Conservation (phyloP, 2,329 filamentous ascomycete genomes). For the Polytolypa hystricis region DNA sequence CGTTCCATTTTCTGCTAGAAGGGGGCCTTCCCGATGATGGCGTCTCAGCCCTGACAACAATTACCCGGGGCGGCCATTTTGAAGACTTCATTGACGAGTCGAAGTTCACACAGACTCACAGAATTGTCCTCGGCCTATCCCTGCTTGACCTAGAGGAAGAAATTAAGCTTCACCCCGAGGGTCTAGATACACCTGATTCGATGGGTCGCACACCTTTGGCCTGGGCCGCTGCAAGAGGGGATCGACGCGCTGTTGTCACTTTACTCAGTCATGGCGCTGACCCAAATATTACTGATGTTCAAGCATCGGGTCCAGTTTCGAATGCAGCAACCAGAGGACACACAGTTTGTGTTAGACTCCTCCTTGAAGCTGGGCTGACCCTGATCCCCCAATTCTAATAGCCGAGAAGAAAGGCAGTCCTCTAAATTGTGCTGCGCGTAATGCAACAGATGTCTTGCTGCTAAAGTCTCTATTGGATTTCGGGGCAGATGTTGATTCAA, state of each 20-base stretch:
- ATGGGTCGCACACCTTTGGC: conserved; percentile 18
- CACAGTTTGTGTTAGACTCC: conserved; percentile 15
- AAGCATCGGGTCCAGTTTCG: conserved; percentile 14
- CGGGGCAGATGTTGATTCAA: conserved; percentile 19
- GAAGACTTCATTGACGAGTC: conserved; percentile 18
- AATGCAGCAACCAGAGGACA: conserved; percentile 14
- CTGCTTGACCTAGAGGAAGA: conserved; percentile 13
- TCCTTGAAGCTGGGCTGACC: conserved; percentile 19
- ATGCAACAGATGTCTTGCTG: conserved; percentile 18
- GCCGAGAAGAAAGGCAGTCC: conserved; percentile 21
- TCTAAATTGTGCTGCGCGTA: conserved; percentile 22
- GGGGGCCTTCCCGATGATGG: conserved; percentile 12
- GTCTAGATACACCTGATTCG: conserved; percentile 15
- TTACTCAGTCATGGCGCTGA: conserved; percentile 17
- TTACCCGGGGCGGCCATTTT: conserved; percentile 8
- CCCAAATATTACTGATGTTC: conserved; percentile 17
- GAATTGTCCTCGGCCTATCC: conserved; percentile 17
- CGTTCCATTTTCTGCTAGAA: conserved; percentile 16
- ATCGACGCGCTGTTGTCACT: conserved; percentile 12
- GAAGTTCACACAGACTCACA: conserved; percentile 16
- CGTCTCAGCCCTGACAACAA: conserved; percentile 9
- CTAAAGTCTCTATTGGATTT: conserved; percentile 23
- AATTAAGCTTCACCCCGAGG: conserved; percentile 11
- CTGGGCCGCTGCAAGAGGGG: conserved; percentile 19
- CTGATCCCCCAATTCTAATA: conserved; percentile 17